Evolutionary conservation across 176 grass and related monocot genomes (phyloP), one percentile per base, ranked within the genome.

Genomic region (Dendrocalamus sinicus): DNA sequence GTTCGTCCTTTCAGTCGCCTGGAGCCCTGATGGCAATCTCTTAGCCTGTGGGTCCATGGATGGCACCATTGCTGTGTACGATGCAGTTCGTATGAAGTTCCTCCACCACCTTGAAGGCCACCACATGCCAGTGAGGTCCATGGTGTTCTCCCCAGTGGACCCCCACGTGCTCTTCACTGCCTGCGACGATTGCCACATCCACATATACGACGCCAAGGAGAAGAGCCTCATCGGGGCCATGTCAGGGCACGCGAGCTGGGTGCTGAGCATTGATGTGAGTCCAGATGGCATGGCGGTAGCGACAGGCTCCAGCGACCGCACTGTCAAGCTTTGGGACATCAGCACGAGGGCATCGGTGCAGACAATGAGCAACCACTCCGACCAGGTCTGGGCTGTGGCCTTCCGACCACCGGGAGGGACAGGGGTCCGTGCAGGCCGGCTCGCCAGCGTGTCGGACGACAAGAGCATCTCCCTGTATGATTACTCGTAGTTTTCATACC

Each of bases 31-130:
- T 41, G 93, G 96, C 17, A 90, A 87, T 73, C 92, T 88, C 6
- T 83, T 98, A 65, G 96, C 93, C 39, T 98, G 93, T 44, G 90
- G 93, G 58, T 96, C 90, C 47, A 94, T 93, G 75, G 96, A 98
- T 22, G 96, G 96, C 45, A 95, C 90, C 17, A 81, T 98, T 4
- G 93, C 90, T 0, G 84, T 98, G 61, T 95, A 94, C 2, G 96
- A 92, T 20, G 80, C 86, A 2, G 74, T 77, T 0, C 96, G 96
- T 26, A 88, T 89, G 75, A 98, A 98, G 84, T 92, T 98, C 64
- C 90, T 98, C 4, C 93, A 98, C 86, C 91, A 98, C 47, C 93
- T 98, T 2, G 90, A 94, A 44, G 96, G 96, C 40, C 96, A 98
- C 82, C 73, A 91, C 86, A 95, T 94, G 93, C 90, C 96, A 2